Base-by-base conservation (phyloP, 2,329 filamentous ascomycete species). In the Diaporthe velutina region DNA sequence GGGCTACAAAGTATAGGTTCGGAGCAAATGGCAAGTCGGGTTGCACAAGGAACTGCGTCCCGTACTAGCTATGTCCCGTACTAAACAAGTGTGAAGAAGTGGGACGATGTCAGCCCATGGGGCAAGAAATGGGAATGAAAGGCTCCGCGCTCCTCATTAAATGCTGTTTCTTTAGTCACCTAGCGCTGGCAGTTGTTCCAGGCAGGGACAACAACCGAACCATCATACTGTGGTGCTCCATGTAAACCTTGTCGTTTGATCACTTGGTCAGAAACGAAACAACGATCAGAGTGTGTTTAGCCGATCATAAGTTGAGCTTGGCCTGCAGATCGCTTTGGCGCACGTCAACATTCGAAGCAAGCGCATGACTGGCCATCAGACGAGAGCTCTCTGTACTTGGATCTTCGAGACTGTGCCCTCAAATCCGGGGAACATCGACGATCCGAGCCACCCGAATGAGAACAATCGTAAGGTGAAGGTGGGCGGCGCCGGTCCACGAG, bases 31-130 rank as follows among this genome's bases (percentile, higher is more conserved):
- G 38, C 54, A 48, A 30, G 48, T 73, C 13, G 40, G 38, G 74
- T 73, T 42, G 66, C 71, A 75, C 71, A 61, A 58, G n/a, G 15
- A 38, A 52, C 33, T 66, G 71, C 71, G 61, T n/a, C n/a, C n/a
- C n/a, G n/a, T n/a, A n/a, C n/a, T n/a, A n/a, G n/a, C n/a, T n/a
- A 12, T 30, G 19, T 52, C 48, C 74, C 71, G 74, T 70, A 9
- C 35, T 40, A 10, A n/a, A n/a, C n/a, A n/a, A 68, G 25, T 25
- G 42, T 50, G 74, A 54, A 17, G 45, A 64, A 74, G 66, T 75
- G 64, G 74, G 66, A 75, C 72, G 66, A 71, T 57, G 50, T 74
- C 74, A 75, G 71, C 64, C 58, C 74, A 75, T 25, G 45, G 54
- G 45, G 40, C 57, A 28, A 17, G 9, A 8, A 38, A 57, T 25